Percentiles rank a stretch among this genome's conserved stretches.
phyloP scores from a whole-genome alignment of 169 alveolate genomes.

The Plasmodium ovale region DNA sequence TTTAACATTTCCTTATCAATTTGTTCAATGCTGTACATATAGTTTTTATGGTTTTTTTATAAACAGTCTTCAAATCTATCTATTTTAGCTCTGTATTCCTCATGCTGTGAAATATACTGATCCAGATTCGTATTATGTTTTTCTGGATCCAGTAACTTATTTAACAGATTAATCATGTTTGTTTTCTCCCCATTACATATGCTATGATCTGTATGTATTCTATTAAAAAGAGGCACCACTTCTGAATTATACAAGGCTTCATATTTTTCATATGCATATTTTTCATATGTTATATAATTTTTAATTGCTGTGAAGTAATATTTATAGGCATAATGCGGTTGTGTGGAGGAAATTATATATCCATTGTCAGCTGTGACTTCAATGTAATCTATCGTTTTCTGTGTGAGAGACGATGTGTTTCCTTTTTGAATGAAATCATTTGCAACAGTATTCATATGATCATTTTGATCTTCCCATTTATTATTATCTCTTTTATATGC shows the following conservation, averaged over 20 bases:
- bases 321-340: background rate
- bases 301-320: background rate
- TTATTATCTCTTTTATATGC: background rate
- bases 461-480: background rate
- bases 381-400: background rate
- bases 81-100: background rate
- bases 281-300: too few species aligned
- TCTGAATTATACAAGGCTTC: background rate
- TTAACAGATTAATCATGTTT: background rate
- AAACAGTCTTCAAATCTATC: background rate
- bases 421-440: background rate
- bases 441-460: background rate
- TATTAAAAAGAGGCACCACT: background rate
- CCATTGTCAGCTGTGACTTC: background rate
- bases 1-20: too few species aligned
- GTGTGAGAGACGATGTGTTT: background rate
- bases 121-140: background rate
- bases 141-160: background rate
- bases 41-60: too few species aligned
- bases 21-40: too few species aligned
- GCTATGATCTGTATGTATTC: too few species aligned
- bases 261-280: background rate
- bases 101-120: background rate
- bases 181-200: too few species aligned
- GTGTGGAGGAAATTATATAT: background rate